Conservation (phyloP, 352 stramenopile genomes). For the Thalassiosira livingstoniorum region DNA sequence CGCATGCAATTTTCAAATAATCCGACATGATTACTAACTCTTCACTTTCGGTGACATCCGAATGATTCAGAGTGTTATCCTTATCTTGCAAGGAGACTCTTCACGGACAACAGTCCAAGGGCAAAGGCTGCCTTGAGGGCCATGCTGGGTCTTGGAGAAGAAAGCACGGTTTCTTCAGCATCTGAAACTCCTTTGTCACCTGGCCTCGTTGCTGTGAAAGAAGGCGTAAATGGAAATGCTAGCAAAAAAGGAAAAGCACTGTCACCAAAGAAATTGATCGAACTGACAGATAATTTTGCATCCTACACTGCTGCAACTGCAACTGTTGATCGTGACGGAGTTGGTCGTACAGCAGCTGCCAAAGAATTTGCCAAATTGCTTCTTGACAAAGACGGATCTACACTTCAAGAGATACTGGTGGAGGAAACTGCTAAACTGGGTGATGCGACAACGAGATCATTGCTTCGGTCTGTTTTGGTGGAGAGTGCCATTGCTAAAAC, state of each 20-base stretch:
- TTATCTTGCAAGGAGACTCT: constrained; percentile 75
- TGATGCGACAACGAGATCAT: constrained; percentile 64
- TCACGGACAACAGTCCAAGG: constrained; percentile 75
- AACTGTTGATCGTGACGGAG: constrained; percentile 72
- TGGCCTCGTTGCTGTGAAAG: constrained; percentile 48
- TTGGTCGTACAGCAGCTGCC: constrained; percentile 62
- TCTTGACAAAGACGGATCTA: constrained; percentile 72
- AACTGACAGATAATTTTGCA: constrained; percentile 80
- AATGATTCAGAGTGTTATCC: constrained; percentile 87
- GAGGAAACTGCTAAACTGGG: constrained; percentile 74
- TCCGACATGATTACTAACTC: too few species aligned
- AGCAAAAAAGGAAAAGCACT: constrained; percentile 35
- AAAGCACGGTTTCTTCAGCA: constrained; percentile 18
- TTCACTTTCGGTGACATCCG: too few species aligned
- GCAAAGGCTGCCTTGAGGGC: constrained; percentile 71
- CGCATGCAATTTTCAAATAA: too few species aligned
- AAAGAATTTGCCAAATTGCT: constrained; percentile 76
- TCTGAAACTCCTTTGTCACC: constrained; percentile 3
- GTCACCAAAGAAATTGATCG: constrained; percentile 74
- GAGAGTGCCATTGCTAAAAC: constrained; percentile 68
- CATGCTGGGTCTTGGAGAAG: constrained; percentile 70
- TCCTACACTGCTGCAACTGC: constrained; percentile 78
- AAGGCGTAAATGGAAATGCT: constrained; percentile 24
- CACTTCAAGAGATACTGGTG: constrained; percentile 78
- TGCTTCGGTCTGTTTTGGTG: constrained; percentile 64